Evolutionary conservation across 805 yeast genomes (phyloP).

Genomic region (Nakazawaea ambrosiae): DNA sequence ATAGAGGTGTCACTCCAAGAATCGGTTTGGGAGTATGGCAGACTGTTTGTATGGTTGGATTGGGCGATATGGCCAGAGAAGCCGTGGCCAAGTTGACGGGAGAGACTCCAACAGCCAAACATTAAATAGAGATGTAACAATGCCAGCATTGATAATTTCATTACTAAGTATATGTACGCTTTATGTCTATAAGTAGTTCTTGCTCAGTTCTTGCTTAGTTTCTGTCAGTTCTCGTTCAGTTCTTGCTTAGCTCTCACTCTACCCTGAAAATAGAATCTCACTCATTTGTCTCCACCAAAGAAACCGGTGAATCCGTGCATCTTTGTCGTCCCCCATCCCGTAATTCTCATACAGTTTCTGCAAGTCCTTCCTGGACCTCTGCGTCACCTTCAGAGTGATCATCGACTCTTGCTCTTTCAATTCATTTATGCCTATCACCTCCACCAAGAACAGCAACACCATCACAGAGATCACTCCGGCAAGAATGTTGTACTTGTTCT

Average conservation of each 20-base stretch:
- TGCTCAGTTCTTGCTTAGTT: no score
- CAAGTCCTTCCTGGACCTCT: constrained; percentile 32
- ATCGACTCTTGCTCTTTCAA: constrained; percentile 26
- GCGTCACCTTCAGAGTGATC: constrained; percentile 23
- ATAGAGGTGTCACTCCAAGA: constrained; percentile 96
- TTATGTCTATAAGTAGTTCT: no score
- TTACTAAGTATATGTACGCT: no score
- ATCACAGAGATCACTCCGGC: constrained; percentile 20
- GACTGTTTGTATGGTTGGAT: constrained; percentile 96
- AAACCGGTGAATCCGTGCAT: constrained; percentile 49
- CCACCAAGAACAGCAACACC: constrained; percentile 21
- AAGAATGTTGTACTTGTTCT: constrained; percentile 22
- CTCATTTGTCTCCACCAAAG: constrained; percentile 41
- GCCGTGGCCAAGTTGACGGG: constrained; percentile 58
- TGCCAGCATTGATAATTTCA: not conserved
- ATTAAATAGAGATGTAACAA: not conserved
- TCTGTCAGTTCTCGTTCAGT: no score
- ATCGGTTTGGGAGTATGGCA: constrained; percentile 97
- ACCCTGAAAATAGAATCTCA: constrained; percentile 17
- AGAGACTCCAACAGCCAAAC: constrained; percentile 38
- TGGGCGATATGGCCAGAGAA: constrained; percentile 89
- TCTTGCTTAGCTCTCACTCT: not conserved
- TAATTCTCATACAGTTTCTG: constrained; percentile 39
- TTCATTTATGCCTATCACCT: constrained; percentile 30
- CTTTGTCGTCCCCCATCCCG: constrained; percentile 42